phyloP scores from a whole-genome alignment of 495 filamentous ascomycete species.

The Halenospora varia region DNA sequence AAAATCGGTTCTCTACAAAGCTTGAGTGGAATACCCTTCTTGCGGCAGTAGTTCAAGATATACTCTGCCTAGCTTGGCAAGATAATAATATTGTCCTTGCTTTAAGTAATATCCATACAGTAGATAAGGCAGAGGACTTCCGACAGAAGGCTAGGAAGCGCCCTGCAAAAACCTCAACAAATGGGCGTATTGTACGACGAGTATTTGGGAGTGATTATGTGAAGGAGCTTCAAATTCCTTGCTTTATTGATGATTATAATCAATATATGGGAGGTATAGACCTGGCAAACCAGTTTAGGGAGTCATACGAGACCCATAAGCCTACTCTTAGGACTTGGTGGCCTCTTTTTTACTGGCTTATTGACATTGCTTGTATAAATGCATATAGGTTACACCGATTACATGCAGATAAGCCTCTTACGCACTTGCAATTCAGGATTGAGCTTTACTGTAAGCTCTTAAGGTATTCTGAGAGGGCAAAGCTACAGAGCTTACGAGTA shows the following conservation, averaged over 20 bases:
- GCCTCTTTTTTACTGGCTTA: slow-evolving; percentile 25
- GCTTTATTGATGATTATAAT: slow-evolving; percentile 28
- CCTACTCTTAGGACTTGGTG: slow-evolving; percentile 14
- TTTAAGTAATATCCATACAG: slow-evolving; percentile 9
- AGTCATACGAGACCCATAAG: slow-evolving; percentile 22
- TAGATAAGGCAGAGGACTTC: not conserved
- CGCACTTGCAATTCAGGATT: not conserved
- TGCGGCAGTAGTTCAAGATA: slow-evolving; percentile 4
- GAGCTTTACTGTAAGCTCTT: not conserved
- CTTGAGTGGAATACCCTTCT: slow-evolving; percentile 16
- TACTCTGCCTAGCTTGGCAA: slow-evolving; percentile 11
- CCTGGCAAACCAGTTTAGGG: slow-evolving; percentile 25
- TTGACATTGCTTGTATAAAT: slow-evolving; percentile 21
- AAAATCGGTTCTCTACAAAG: slow-evolving; percentile 3
- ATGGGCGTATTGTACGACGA: slow-evolving; percentile 3
- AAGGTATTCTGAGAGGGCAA: not conserved
- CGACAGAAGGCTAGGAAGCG: not conserved
- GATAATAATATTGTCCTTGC: slow-evolving; percentile 18
- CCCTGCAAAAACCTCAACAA: slow-evolving; percentile 10
- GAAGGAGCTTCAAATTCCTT: slow-evolving; percentile 11
- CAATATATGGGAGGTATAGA: slow-evolving; percentile 28
- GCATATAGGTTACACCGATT: not conserved
- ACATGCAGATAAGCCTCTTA: not conserved
- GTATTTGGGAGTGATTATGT: slow-evolving; percentile 7
- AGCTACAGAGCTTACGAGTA: not conserved